Conservation (phyloP, 2,329 filamentous ascomycete species). For the Sporothrix brunneoviolacea region DNA sequence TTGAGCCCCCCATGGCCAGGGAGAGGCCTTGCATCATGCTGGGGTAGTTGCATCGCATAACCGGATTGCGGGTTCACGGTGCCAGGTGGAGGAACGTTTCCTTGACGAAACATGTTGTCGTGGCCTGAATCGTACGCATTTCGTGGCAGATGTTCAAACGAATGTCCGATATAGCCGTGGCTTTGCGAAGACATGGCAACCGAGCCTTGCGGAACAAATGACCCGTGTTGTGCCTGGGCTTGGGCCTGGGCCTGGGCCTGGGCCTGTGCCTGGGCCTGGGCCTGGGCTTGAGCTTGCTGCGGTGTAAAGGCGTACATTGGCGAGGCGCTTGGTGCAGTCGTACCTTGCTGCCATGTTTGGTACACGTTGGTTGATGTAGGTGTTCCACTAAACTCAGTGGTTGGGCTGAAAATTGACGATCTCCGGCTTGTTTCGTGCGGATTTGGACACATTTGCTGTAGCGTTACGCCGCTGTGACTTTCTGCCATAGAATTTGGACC, state of each 20-base stretch:
- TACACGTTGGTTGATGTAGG: conserved; percentile 33
- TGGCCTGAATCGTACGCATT: conserved; percentile 23
- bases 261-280: conserved; percentile 20
- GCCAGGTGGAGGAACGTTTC: conserved; percentile 17
- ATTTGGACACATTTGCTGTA: conserved; percentile 40
- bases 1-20: conserved; percentile 17
- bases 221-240: conserved; percentile 11
- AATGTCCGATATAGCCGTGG: conserved; percentile 22
- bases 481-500: conserved; percentile 26
- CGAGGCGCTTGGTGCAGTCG: conserved; percentile 34
- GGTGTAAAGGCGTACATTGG: conserved; percentile 41
- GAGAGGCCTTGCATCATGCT: conserved; percentile 16
- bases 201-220: conserved; percentile 25
- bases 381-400: conserved; percentile 39
- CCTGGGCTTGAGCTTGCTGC: conserved; percentile 26
- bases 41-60: conserved; percentile 20
- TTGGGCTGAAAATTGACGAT: conserved; percentile 36
- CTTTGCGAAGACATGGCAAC: conserved; percentile 22
- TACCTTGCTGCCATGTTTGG: conserved; percentile 38
- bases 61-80: conserved; percentile 16
- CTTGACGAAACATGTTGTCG: conserved; percentile 22
- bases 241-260: conserved; percentile 12
- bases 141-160: conserved; percentile 26
- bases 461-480: conserved; percentile 29
- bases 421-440: conserved; percentile 41